phyloP scores from a whole-genome alignment of 2,329 filamentous ascomycete species.

The Pezicula neosporulosa region DNA sequence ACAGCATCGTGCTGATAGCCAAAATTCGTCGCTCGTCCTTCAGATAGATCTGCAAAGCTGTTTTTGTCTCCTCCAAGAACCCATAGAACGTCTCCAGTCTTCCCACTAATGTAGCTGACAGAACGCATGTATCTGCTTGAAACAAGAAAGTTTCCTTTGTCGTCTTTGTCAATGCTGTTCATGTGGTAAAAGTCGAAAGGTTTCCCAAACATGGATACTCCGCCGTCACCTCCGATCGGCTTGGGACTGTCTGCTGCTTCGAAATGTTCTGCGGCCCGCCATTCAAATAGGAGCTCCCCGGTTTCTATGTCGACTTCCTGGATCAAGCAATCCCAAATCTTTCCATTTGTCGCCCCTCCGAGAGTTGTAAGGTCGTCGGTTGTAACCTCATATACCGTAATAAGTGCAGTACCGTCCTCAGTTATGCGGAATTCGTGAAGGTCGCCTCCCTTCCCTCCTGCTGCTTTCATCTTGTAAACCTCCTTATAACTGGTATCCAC shows the following conservation, averaged over 20 bases:
- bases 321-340: constrained; percentile 38
- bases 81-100: constrained; percentile 42
- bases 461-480: constrained; percentile 33
- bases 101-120: constrained; percentile 41
- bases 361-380: constrained; percentile 34
- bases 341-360: constrained; percentile 32
- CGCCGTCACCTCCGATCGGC: not conserved
- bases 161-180: constrained; percentile 33
- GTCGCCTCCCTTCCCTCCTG: constrained; percentile 26
- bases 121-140: constrained; percentile 40
- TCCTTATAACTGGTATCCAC: constrained; percentile 28
- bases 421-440: constrained; percentile 42
- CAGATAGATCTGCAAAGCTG: constrained; percentile 29
- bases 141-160: constrained; percentile 39
- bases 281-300: constrained; percentile 44
- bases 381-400: constrained; percentile 35
- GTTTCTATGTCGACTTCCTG: constrained; percentile 47
- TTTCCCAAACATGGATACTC: not conserved
- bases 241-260: not conserved
- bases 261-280: constrained; percentile 28
- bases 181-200: constrained; percentile 9
- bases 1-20: constrained; percentile 46
- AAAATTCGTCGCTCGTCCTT: constrained; percentile 38
- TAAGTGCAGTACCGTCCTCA: constrained; percentile 35
- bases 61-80: constrained; percentile 39